Conservation (phyloP, 2,329 filamentous ascomycete species). For the Alternaria ventricosa region DNA sequence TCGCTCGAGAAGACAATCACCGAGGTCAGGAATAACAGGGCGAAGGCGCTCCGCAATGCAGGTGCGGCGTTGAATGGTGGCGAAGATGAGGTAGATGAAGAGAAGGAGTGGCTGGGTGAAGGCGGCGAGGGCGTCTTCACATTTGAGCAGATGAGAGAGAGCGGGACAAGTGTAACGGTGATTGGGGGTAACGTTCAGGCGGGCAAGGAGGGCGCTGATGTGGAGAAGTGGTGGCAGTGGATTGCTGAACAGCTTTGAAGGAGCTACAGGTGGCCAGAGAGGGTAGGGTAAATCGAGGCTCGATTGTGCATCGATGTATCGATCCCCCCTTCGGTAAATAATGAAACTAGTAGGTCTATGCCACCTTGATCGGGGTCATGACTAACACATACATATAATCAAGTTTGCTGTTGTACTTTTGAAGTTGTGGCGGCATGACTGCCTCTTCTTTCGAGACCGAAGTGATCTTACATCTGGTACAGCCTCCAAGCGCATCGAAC, state of each 20-base stretch:
- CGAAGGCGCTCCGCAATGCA: slow-evolving; percentile 82
- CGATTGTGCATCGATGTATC: background rate
- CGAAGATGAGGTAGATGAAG: slow-evolving; percentile 65
- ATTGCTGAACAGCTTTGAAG: slow-evolving; percentile 74
- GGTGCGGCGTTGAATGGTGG: slow-evolving; percentile 71
- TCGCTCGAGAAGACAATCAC: slow-evolving; percentile 82
- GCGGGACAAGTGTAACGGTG: slow-evolving; percentile 79
- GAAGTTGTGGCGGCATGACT: background rate
- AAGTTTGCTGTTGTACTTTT: background rate
- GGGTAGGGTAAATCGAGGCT: background rate
- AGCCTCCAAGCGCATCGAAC: background rate
- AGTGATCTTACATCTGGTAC: background rate
- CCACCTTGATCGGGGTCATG: background rate
- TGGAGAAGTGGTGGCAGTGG: slow-evolving; percentile 90
- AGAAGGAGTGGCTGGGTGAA: slow-evolving; percentile 79
- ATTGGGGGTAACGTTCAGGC: slow-evolving; percentile 72
- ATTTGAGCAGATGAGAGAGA: slow-evolving; percentile 83
- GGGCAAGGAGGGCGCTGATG: slow-evolving; percentile 68
- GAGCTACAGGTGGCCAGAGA: background rate
- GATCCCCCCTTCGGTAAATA: background rate
- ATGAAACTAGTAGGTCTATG: background rate
- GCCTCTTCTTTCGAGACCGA: background rate
- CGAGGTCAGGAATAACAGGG: slow-evolving; percentile 73
- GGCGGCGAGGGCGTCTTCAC: slow-evolving; percentile 78
- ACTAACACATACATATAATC: background rate